A percentile compares a stretch with the other conserved stretches of the same genome.
Evolutionary conservation across 768 basidiomycete genomes (phyloP).

Genomic region (Tulasnella sp.): DNA sequence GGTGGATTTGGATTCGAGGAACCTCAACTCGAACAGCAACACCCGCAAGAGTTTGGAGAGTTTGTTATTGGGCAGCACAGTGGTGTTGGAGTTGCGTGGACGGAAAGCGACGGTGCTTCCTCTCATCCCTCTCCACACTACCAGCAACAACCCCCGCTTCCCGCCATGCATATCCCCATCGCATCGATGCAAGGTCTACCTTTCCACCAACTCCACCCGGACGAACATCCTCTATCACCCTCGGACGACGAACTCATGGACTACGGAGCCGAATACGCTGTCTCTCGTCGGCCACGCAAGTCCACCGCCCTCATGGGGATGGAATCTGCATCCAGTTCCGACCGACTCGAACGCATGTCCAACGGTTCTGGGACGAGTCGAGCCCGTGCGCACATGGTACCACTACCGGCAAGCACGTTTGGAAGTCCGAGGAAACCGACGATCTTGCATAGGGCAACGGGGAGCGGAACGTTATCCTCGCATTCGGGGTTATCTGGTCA

Average conservation of each 20-base stretch:
- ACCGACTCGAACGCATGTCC: neutral
- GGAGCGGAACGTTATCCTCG: neutral
- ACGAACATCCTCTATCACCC: neutral
- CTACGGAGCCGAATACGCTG: slow-evolving; percentile 11
- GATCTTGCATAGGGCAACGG: neutral
- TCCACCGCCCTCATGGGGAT: neutral
- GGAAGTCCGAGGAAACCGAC: neutral
- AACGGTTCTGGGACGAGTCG: neutral
- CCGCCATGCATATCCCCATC: neutral
- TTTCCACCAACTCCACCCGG: neutral
- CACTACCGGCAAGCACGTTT: neutral
- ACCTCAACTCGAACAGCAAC: neutral
- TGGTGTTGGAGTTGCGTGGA: neutral
- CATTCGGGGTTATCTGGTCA: neutral
- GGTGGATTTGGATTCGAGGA: neutral
- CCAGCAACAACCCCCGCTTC: neutral
- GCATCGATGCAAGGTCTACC: too few relatives aligned
- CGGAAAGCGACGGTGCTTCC: slow-evolving; percentile 1
- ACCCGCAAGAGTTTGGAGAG: slow-evolving; percentile 9
- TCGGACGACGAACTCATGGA: neutral
- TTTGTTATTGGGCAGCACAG: neutral
- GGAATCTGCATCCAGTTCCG: neutral
- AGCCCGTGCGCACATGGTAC: neutral
- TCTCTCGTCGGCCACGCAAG: neutral
- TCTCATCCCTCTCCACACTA: neutral